Evolutionary conservation across 345 rosid species (phyloP).

Genomic region (Pistacia vera): DNA sequence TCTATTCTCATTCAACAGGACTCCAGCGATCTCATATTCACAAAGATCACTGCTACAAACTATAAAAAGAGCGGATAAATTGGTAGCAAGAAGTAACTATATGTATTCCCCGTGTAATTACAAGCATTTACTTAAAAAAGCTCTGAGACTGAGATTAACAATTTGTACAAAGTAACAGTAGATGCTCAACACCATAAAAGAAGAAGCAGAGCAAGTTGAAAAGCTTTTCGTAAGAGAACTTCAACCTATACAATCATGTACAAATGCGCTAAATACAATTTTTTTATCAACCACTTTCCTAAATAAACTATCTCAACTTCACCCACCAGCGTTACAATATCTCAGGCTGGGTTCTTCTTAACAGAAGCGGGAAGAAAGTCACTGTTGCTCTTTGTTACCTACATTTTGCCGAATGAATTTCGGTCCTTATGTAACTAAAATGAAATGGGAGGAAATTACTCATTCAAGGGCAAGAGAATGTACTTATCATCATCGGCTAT

Average conservation of each 20-base stretch:
- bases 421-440: constrained; percentile 23
- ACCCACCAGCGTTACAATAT: constrained; percentile 26
- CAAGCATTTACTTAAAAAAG: neutral
- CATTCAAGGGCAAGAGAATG: constrained; percentile 7
- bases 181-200: neutral
- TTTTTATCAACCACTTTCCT: constrained; percentile 13
- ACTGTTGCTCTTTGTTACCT: constrained; percentile 13
- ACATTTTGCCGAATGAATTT: constrained; percentile 16
- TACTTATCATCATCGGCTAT: constrained; percentile 19
- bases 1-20: too few species aligned
- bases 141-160: neutral
- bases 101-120: neutral
- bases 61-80: too few species aligned
- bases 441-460: neutral
- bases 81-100: too few species aligned
- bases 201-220: neutral
- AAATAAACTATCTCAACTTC: constrained; percentile 30
- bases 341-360: constrained; percentile 25
- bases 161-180: neutral
- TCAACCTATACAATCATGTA: constrained; percentile 44
- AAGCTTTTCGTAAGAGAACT: constrained; percentile 11
- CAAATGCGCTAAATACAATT: constrained; percentile 37
- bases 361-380: constrained; percentile 23
- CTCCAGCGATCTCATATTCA: too few species aligned
- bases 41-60: too few species aligned